These are phyloP conservation scores for Gracilaria caudata DNA, from an alignment of 23 red algal genomes.

Conservation along the genomic window DNA sequence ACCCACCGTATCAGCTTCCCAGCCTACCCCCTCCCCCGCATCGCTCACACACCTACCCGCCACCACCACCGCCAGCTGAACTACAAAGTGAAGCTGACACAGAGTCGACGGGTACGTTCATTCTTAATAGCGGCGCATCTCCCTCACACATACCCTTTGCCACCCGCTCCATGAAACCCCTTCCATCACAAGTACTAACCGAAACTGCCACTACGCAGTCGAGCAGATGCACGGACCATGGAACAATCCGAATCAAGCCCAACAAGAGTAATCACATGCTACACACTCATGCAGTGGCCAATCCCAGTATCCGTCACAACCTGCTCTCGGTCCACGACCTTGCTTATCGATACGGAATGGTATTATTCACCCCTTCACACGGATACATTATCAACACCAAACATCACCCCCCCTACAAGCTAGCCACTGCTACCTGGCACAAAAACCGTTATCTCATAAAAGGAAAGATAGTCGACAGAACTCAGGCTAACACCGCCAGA, in stretches of 20 bases:
- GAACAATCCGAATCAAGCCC: neutral
- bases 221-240: neutral
- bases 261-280: neutral
- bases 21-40: neutral
- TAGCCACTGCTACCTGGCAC: neutral
- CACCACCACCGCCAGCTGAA: neutral
- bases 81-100: neutral
- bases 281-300: neutral
- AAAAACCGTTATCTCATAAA: neutral
- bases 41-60: neutral
- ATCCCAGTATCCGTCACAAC: neutral
- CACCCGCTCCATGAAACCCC: neutral
- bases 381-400: neutral
- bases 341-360: neutral
- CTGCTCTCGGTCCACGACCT: slow-evolving; percentile 26
- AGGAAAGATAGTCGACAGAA: neutral
- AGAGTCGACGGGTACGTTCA: neutral
- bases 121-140: neutral
- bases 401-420: neutral
- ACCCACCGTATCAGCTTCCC: neutral
- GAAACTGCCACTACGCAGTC: neutral
- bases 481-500: neutral
- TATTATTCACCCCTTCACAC: neutral
- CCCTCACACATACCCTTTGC: neutral
- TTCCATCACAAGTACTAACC: neutral